Evolutionary conservation across 257 asterid species (phyloP), one percentile per base, ranked within the genome.

Genomic region (Solanum arcanum): DNA sequence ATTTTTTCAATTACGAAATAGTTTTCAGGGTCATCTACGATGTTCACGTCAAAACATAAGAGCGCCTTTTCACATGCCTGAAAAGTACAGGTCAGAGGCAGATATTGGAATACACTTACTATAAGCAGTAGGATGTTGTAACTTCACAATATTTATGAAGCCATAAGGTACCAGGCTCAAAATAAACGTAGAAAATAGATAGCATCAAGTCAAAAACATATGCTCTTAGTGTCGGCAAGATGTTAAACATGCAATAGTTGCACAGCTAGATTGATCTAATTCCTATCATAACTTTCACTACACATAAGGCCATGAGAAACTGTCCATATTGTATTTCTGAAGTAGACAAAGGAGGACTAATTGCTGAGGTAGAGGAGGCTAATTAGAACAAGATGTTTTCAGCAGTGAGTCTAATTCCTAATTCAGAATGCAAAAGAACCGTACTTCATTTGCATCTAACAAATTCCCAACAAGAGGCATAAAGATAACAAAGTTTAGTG

Each of bases 41-140:
- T 60, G 69, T 86, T 87, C 64, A 29, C 72, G 49, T 90, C 89
- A 86, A 87, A 85, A 92, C 91, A 90, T 84, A 73, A 59, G 41
- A 89, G 91, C 29, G 98, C 98, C 89, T 92, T 96, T 84, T 94
- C 96, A 87, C 97, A 96, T 87, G 97, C 97, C 98, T 96, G 88
- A 66, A 73, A 85, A 59, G 86, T 46, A 81, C 77, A 66, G 84
- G 86, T 49, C 69, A 86, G 7, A 56, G 59, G 62, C 66, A 52
- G 86, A 78, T 70, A 86, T 73, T 83, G 23, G 84, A 64, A 82
- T 37, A 56, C 35, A 37, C 46, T 81, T 52, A 2, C 66, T 18
- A 49, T 49, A 47, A 47, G 44, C 44, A 29, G 44, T 16, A 16
- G 68, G 29, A 5, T 10, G 56, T 80, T 16, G 39, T 81, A 81